Percentiles rank a stretch among this genome's conserved stretches.
phyloP scores from a whole-genome alignment of 768 basidiomycete species.

The Leucocoprinus sp. region DNA sequence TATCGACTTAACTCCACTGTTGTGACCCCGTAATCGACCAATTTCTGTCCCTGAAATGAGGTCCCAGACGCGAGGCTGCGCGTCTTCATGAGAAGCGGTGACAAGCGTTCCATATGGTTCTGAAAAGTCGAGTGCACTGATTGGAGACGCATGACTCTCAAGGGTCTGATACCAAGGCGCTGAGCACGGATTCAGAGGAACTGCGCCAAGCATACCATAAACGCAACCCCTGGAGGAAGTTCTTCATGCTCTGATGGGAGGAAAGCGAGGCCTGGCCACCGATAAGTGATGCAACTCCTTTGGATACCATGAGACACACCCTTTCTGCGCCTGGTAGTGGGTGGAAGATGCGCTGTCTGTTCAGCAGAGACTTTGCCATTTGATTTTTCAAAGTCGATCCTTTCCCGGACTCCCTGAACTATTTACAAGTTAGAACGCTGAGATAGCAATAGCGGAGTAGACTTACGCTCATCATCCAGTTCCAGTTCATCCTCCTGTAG shows the following conservation, averaged over 20 bases:
- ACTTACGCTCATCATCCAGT: slow-evolving; percentile 90
- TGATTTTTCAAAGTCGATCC: slow-evolving; percentile 52
- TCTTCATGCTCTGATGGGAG: slow-evolving; percentile 96
- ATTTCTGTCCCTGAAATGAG: slow-evolving; percentile 83
- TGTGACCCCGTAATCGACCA: slow-evolving; percentile 77
- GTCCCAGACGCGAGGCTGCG: slow-evolving; percentile 91
- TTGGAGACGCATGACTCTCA: slow-evolving; percentile 68
- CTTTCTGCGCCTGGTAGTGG: slow-evolving; percentile 65
- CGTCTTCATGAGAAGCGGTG: slow-evolving; percentile 77
- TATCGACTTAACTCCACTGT: slow-evolving; percentile 74
- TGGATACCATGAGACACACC: slow-evolving; percentile 27
- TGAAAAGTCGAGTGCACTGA: slow-evolving; percentile 88
- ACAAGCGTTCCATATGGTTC: slow-evolving; percentile 96
- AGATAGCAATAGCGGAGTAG: slow-evolving; percentile 8
- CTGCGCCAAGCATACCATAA: slow-evolving; percentile 61
- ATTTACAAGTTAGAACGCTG: neutral
- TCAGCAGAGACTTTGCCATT: slow-evolving; percentile 4
- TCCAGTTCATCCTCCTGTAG: slow-evolving; percentile 94
- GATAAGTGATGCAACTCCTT: slow-evolving; percentile 1
- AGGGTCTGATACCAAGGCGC: slow-evolving; percentile 50
- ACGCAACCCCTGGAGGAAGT: slow-evolving; percentile 87
- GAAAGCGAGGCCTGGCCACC: slow-evolving; percentile 74
- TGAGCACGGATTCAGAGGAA: slow-evolving; percentile 11
- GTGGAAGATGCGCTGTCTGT: slow-evolving; percentile 36
- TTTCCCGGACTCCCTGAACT: slow-evolving; percentile 90